These are phyloP conservation scores for Volvariella surrecta DNA, from an alignment of 1,284 basidiomycete species.

Conservation along the genomic window DNA sequence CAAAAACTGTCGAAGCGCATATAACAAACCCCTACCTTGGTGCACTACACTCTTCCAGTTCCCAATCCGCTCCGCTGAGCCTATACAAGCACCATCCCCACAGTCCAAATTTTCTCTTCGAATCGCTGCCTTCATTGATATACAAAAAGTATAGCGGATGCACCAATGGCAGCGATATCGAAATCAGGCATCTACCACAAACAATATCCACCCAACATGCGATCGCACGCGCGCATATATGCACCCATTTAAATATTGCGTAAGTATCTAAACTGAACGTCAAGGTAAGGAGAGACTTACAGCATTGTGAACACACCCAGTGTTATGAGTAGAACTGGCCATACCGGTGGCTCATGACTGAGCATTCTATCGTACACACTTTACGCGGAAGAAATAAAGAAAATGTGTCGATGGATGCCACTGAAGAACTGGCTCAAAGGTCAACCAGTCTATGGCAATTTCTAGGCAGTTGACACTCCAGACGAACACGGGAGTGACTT, in stretches of 20 bases:
- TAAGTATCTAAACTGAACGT: not conserved
- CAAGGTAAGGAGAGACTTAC: not conserved
- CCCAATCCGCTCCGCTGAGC: too few species aligned
- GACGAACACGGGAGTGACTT: too few species aligned
- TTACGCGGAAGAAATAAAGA: not conserved
- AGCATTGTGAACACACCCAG: not conserved
- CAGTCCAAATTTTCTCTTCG: constrained; percentile 21
- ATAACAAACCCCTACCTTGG: too few species aligned
- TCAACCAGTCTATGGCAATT: too few species aligned
- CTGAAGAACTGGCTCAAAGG: too few species aligned
- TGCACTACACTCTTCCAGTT: too few species aligned
- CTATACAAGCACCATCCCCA: constrained; percentile 30
- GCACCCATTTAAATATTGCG: not conserved
- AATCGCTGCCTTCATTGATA: constrained; percentile 23
- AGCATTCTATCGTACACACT: not conserved
- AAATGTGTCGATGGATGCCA: too few species aligned
- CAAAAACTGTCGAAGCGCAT: constrained; percentile 15
- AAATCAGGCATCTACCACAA: constrained; percentile 13
- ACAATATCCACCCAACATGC: not conserved
- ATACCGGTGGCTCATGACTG: not conserved
- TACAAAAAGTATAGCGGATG: constrained; percentile 24
- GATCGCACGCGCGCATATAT: not conserved
- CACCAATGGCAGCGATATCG: constrained; percentile 22
- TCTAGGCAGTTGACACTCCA: too few species aligned
- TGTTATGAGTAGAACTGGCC: not conserved